phyloP scores from a whole-genome alignment of 1,139 yeast genomes.

The Scheffersomyces stambukii region DNA sequence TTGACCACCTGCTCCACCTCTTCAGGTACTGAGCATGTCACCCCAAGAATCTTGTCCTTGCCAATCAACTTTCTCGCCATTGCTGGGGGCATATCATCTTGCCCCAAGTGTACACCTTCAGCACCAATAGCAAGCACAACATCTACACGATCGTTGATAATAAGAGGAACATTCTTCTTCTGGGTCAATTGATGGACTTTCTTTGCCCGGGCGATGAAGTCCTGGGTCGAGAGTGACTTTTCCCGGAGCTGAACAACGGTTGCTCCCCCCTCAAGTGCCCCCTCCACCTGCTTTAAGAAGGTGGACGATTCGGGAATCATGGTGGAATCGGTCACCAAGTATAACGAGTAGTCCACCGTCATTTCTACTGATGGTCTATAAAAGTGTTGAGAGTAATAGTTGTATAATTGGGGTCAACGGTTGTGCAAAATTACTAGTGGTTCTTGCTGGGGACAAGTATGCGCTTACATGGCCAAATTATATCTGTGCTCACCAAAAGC shows the following conservation, averaged over 20 bases:
- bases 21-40: slow-evolving; percentile 58
- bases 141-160: slow-evolving; percentile 85
- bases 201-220: slow-evolving; percentile 60
- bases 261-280: slow-evolving; percentile 66
- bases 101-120: slow-evolving; percentile 93
- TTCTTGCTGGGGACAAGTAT: too few relatives aligned
- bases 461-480: too few relatives aligned
- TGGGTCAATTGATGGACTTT: slow-evolving; percentile 60
- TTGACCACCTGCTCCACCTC: slow-evolving; percentile 58
- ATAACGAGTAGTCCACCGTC: slow-evolving; percentile 54
- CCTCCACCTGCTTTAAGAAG: slow-evolving; percentile 56
- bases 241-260: slow-evolving; percentile 84
- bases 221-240: slow-evolving; percentile 65
- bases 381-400: not conserved
- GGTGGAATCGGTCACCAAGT: slow-evolving; percentile 78
- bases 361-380: slow-evolving; percentile 1
- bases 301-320: slow-evolving; percentile 66
- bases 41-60: slow-evolving; percentile 71
- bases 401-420: too few relatives aligned
- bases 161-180: slow-evolving; percentile 61
- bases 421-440: too few relatives aligned
- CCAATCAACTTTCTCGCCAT: slow-evolving; percentile 65
- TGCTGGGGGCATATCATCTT: slow-evolving; percentile 75
- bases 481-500: too few relatives aligned
- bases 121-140: slow-evolving; percentile 88